Conservation (phyloP, 306 rosid species). For the Lathyrus sativus region DNA sequence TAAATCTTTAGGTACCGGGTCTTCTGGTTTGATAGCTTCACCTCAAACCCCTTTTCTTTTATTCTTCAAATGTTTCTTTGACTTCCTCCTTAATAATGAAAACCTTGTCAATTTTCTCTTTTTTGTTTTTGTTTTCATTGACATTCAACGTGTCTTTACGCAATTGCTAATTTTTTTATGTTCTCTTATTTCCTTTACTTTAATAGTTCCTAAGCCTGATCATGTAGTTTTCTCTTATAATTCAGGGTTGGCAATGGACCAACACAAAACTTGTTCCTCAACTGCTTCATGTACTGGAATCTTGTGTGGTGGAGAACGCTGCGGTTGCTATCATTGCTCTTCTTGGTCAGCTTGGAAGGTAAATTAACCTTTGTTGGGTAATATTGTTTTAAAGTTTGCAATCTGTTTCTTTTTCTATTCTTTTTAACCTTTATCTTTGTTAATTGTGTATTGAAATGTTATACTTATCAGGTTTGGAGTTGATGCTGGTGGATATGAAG, state of each 20-base stretch:
- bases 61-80: background rate
- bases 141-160: background rate
- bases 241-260: slow-evolving; percentile 85
- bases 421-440: background rate
- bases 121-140: background rate
- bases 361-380: slow-evolving; percentile 26
- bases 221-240: slow-evolving; percentile 34
- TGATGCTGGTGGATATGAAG: slow-evolving; percentile 64
- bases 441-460: slow-evolving; percentile 13
- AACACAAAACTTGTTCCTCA: slow-evolving; percentile 49
- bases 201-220: slow-evolving; percentile 26
- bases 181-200: slow-evolving; percentile 7
- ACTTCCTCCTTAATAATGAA: background rate
- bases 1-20: background rate
- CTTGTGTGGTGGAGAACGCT: slow-evolving; percentile 48
- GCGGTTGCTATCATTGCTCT: slow-evolving; percentile 58
- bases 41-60: background rate
- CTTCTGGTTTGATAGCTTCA: background rate
- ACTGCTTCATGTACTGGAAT: slow-evolving; percentile 57
- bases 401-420: background rate
- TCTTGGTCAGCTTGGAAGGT: slow-evolving; percentile 90
- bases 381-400: background rate
- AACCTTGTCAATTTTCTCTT: background rate
- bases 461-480: slow-evolving; percentile 63
- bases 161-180: slow-evolving; percentile 5